Evolutionary conservation across 257 asterid species (phyloP).

Genomic region (Hygrophila difformis): DNA sequence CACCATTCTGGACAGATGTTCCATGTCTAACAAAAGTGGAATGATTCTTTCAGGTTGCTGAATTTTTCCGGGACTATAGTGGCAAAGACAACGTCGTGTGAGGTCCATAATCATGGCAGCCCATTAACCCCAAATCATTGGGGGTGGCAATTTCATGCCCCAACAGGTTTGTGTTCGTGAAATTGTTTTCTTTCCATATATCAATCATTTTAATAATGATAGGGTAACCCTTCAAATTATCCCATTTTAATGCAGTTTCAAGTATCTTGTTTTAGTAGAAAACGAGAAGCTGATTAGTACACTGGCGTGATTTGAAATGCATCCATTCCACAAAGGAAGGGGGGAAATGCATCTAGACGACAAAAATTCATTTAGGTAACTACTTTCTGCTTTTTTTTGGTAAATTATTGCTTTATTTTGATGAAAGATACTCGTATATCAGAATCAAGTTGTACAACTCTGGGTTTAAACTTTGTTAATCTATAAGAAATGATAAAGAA

Average conservation of each 20-base stretch:
- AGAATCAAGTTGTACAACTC: background rate
- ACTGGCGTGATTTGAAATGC: no score
- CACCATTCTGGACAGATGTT: slow-evolving; percentile 1
- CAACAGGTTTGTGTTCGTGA: slow-evolving; percentile 3
- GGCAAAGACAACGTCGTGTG: background rate
- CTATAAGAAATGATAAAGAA: background rate
- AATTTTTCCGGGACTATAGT: background rate
- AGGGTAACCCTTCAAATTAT: slow-evolving; percentile 7
- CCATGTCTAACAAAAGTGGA: background rate
- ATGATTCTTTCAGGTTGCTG: background rate
- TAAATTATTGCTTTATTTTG: no score
- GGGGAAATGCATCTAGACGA: no score
- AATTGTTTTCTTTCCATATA: slow-evolving; percentile 1
- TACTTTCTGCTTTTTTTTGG: slow-evolving; percentile 37
- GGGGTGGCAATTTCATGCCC: background rate
- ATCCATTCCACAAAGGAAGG: no score
- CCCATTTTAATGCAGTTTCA: slow-evolving; percentile 18
- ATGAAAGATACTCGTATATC: no score
- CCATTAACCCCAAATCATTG: slow-evolving; percentile 2
- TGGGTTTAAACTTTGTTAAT: slow-evolving; percentile 3
- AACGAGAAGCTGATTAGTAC: no score
- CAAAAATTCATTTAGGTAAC: slow-evolving; percentile 24
- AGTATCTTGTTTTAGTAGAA: slow-evolving; percentile 11
- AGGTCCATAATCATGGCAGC: slow-evolving; percentile 7
- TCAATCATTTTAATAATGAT: slow-evolving; percentile 12